Percentiles rank a stretch among this genome's conserved stretches.
Conservation (phyloP, 495 filamentous ascomycete genomes). For the Penicillium cinerascens region DNA sequence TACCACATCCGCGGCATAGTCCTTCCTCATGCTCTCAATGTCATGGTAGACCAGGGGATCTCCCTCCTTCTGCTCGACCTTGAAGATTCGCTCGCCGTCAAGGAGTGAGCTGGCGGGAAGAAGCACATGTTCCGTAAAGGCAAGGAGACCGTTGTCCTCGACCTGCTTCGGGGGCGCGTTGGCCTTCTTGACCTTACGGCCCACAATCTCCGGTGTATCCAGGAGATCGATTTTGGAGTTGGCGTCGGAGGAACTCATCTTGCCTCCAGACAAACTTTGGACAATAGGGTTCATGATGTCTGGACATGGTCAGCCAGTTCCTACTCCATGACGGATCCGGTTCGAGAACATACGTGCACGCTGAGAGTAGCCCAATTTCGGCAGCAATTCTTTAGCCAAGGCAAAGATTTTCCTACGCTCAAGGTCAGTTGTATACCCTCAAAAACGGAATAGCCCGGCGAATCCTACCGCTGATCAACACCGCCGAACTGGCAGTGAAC, state of each 20-base stretch:
- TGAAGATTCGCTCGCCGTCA: slow-evolving; percentile 35
- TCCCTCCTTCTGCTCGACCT: slow-evolving; percentile 35
- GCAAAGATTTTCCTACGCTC: slow-evolving; percentile 68
- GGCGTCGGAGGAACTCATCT: slow-evolving; percentile 55
- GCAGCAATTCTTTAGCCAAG: slow-evolving; percentile 58
- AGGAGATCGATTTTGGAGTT: slow-evolving; percentile 77
- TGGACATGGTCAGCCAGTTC: background rate
- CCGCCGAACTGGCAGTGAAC: slow-evolving; percentile 74
- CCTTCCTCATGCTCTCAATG: slow-evolving; percentile 66
- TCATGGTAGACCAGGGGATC: slow-evolving; percentile 75
- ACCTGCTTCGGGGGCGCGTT: slow-evolving; percentile 67
- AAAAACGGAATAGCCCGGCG: slow-evolving; percentile 31
- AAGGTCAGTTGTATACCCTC: background rate
- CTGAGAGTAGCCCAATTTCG: slow-evolving; percentile 49
- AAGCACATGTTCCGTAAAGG: slow-evolving; percentile 80
- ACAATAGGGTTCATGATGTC: slow-evolving; percentile 90
- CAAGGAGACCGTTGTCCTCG: slow-evolving; percentile 81
- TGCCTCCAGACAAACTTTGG: slow-evolving; percentile 76
- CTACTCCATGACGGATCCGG: slow-evolving; percentile 54
- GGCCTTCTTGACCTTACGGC: slow-evolving; percentile 81
- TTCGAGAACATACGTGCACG: background rate
- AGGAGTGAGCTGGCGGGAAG: slow-evolving; percentile 58
- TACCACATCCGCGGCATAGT: slow-evolving; percentile 80
- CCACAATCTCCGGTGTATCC: slow-evolving; percentile 65
- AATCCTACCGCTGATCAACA: slow-evolving; percentile 1